Evolutionary conservation across 139 green algal species (phyloP).

Genomic region (Closterium sp.): DNA sequence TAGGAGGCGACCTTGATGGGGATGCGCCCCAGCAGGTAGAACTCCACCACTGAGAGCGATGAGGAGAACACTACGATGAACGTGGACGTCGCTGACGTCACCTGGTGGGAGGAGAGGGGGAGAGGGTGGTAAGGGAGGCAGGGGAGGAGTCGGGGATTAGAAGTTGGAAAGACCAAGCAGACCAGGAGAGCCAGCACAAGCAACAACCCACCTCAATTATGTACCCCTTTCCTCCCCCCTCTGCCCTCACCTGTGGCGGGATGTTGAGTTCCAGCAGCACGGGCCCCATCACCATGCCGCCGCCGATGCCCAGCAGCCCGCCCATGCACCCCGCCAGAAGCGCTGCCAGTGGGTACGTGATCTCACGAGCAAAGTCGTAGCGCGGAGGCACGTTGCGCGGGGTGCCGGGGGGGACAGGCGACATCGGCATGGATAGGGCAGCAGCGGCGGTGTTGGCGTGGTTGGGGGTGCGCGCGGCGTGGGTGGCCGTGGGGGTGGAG

Average conservation of each 20-base stretch:
- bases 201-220: no score
- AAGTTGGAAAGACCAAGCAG: no score
- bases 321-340: constrained; percentile 28
- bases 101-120: no score
- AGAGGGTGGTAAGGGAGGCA: no score
- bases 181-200: no score
- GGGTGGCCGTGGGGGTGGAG: neutral
- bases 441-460: neutral
- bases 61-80: constrained; percentile 54
- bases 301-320: constrained; percentile 47
- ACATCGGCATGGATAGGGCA: neutral
- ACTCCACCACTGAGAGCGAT: constrained; percentile 45
- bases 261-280: constrained; percentile 45
- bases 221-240: no score
- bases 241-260: constrained; percentile 22
- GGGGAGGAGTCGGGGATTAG: no score
- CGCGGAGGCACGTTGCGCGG: neutral
- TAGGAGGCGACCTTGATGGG: constrained; percentile 33
- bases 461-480: neutral
- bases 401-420: neutral
- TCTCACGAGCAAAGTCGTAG: neutral
- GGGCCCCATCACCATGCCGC: constrained; percentile 41
- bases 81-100: constrained; percentile 11
- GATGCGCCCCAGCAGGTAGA: constrained; percentile 42
- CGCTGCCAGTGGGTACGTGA: constrained; percentile 10